Evolutionary conservation across 2,329 filamentous ascomycete genomes (phyloP), one percentile per base, ranked within the genome.

Genomic region (Trichoderma gracile): DNA sequence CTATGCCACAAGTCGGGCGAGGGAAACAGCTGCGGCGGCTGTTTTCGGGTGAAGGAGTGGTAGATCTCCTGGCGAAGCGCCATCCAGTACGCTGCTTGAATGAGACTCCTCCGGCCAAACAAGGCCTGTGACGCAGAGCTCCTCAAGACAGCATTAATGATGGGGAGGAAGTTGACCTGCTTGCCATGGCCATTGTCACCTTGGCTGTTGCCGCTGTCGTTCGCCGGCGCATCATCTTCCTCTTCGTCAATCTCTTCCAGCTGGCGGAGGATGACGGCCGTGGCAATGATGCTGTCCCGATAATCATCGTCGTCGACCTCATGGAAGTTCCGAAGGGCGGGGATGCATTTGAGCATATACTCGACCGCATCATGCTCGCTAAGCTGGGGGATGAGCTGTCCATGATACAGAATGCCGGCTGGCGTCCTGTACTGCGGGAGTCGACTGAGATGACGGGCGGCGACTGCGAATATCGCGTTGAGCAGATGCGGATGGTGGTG

Each of bases 51-150:
- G 43, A 79, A 77, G 0, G 77, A 78, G 55, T 79, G 76, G 63
- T 77, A 79, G 4, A 79, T 77, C 47, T 79, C 77, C 59, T 79
- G 77, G 30, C 77, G 62, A 21, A 79, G 70, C 2, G 77, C 77
- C 72, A 79, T 78, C 77, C 77, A 79, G 61, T 79, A 79, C 7
- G 77, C 73, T 0, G 77, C 77, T 47, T 77, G 77, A 57, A 78
- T 75, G 15, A 79, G 69, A 25, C 75, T 74, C 38, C 76, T 68
- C 25, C 71, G 72, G 1, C 73, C 73, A 42, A 78, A 77, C n/a
- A 77, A 71, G 19, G 74, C 71, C 57, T 75, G 71, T 1, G 76
- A 75, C 1, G 76, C 75, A 3, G 75, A 73, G 49, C 76, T 78
- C 33, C 77, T 67, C 17, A 79, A 60, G 2, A 79, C 76, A 0